Percentiles rank a stretch among this genome's conserved stretches.
Evolutionary conservation across 306 rosid genomes (phyloP).

Genomic region (Biancaea sappan): DNA sequence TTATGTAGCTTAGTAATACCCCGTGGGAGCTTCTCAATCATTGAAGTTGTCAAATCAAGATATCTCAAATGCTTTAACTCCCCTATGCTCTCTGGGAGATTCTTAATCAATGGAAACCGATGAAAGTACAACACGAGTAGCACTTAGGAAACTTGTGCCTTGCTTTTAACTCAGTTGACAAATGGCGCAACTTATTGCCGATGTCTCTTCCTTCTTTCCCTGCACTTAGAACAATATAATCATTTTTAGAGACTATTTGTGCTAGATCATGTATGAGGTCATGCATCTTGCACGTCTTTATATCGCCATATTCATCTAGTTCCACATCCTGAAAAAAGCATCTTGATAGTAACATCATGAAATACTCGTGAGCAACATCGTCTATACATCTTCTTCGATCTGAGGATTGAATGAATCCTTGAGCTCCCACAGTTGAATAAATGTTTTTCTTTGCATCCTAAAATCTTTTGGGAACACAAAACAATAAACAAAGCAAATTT

Average conservation of each 20-base stretch:
- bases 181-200: not conserved
- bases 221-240: not conserved
- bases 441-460: not conserved
- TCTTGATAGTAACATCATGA: slow-evolving; percentile 29
- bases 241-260: not conserved
- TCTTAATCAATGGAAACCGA: too few species aligned
- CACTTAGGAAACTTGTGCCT: not conserved
- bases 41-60: not conserved
- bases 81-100: not conserved
- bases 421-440: slow-evolving; percentile 47
- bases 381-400: slow-evolving; percentile 1
- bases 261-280: slow-evolving; percentile 48
- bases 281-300: slow-evolving; percentile 27
- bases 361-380: slow-evolving; percentile 45
- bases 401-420: slow-evolving; percentile 42
- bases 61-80: slow-evolving; percentile 7
- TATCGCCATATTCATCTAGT: not conserved
- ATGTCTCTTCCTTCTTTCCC: not conserved
- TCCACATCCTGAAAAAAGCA: slow-evolving; percentile 38
- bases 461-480: slow-evolving; percentile 44
- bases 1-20: not conserved
- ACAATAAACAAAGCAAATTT: slow-evolving; percentile 46
- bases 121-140: too few species aligned
- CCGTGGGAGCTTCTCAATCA: not conserved
- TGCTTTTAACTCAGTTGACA: not conserved